Evolutionary conservation across 257 asterid species (phyloP).

Genomic region (Jasminum sambac): DNA sequence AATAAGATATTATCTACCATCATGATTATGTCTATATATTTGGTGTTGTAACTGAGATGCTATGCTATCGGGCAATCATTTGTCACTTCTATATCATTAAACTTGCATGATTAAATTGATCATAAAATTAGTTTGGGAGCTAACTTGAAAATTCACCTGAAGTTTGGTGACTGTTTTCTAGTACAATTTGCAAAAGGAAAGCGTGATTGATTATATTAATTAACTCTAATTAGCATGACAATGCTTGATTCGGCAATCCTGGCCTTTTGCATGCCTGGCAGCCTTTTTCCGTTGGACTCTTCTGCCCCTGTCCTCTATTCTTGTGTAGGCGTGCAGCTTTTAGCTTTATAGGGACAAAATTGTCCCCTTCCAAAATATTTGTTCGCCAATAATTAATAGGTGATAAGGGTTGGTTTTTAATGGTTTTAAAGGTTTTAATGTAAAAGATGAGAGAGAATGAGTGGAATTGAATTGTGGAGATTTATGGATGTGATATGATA

Average conservation of each 20-base stretch:
- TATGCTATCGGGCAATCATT: neutral
- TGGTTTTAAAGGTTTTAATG: too few species aligned
- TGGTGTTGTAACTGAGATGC: neutral
- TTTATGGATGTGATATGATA: too few species aligned
- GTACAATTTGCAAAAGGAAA: neutral
- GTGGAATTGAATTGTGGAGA: too few species aligned
- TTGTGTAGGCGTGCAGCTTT: neutral
- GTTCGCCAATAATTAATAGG: too few species aligned
- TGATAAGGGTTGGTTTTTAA: too few species aligned
- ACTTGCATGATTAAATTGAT: neutral
- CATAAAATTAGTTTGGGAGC: neutral
- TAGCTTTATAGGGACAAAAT: neutral
- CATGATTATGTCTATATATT: too few species aligned
- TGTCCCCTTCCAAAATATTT: neutral
- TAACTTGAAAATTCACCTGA: neutral
- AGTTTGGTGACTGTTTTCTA: neutral
- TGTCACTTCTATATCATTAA: too few species aligned
- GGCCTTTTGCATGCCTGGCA: constrained; percentile 43
- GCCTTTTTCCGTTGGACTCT: constrained; percentile 33
- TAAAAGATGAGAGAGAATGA: too few species aligned
- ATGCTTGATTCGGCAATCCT: constrained; percentile 7
- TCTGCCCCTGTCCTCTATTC: constrained; percentile 28
- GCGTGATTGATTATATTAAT: neutral
- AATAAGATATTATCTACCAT: too few species aligned
- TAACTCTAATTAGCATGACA: neutral